Evolutionary conservation across 768 basidiomycete species (phyloP).

Genomic region (Calocybe cyanea): DNA sequence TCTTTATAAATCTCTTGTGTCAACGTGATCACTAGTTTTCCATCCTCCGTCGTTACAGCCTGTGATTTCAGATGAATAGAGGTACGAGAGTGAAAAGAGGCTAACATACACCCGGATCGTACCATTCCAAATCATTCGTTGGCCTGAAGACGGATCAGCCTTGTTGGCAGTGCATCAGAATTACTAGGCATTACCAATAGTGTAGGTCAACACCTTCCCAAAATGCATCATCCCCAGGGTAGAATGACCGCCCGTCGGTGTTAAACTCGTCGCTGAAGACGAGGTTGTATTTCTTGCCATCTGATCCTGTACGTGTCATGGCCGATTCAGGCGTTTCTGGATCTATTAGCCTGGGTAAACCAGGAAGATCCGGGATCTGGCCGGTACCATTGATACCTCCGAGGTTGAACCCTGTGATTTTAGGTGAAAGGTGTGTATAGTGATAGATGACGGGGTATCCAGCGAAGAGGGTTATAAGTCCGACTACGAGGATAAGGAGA

Average conservation of each 20-base stretch:
- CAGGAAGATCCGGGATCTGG: slow-evolving; percentile 76
- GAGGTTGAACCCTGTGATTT: slow-evolving; percentile 68
- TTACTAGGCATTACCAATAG: slow-evolving; percentile 62
- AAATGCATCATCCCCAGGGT: slow-evolving; percentile 81
- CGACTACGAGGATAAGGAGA: slow-evolving; percentile 62
- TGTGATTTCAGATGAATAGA: slow-evolving; percentile 18
- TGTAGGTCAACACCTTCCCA: slow-evolving; percentile 86
- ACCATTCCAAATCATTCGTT: slow-evolving; percentile 83
- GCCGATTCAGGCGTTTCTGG: slow-evolving; percentile 61
- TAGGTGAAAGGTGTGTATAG: slow-evolving; percentile 30
- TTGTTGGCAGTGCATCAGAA: not conserved
- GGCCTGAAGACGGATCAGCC: slow-evolving; percentile 32
- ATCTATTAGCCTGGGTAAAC: slow-evolving; percentile 73
- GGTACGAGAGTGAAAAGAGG: not conserved
- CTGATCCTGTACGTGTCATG: slow-evolving; percentile 57
- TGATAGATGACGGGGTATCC: slow-evolving; percentile 82
- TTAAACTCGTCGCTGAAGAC: slow-evolving; percentile 84
- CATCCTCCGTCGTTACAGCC: slow-evolving; percentile 70
- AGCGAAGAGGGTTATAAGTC: slow-evolving; percentile 76
- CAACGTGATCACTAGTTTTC: slow-evolving; percentile 80
- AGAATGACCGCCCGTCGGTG: slow-evolving; percentile 55
- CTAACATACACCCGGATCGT: slow-evolving; percentile 57
- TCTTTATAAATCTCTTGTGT: slow-evolving; percentile 66
- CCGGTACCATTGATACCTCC: slow-evolving; percentile 86
- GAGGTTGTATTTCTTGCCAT: slow-evolving; percentile 76